Evolutionary conservation across 768 basidiomycete genomes (phyloP).

Genomic region (Suillus subaureus): DNA sequence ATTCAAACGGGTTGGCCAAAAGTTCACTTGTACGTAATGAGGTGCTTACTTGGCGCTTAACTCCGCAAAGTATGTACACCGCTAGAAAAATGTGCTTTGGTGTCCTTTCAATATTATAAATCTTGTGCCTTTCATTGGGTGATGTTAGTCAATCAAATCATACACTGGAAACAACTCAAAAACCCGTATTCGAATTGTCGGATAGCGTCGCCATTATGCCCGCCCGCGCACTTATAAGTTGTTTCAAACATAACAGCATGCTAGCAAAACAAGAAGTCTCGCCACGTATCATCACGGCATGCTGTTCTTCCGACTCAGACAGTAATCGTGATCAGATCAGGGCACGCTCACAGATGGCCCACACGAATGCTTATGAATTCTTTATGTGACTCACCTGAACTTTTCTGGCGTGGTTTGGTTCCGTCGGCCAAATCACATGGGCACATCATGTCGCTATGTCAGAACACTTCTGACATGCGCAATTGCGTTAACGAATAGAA

Average conservation of each 20-base stretch:
- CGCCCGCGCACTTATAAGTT: neutral
- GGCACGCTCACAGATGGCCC: neutral
- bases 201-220: neutral
- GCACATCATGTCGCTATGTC: neutral
- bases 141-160: neutral
- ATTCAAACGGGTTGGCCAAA: neutral
- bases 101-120: neutral
- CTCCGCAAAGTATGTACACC: neutral
- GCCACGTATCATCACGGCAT: constrained; percentile 2
- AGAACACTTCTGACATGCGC: neutral
- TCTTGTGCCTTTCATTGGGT: neutral
- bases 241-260: constrained; percentile 4
- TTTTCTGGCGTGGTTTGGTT: neutral
- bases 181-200: neutral
- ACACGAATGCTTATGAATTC: neutral
- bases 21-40: neutral
- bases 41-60: neutral
- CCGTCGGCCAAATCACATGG: constrained; percentile 2
- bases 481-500: neutral
- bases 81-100: neutral
- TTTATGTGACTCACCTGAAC: neutral
- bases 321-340: neutral
- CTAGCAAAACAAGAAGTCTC: neutral
- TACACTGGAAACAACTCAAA: neutral
- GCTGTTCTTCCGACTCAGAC: neutral